Evolutionary conservation across 2,329 filamentous ascomycete species (phyloP).

Genomic region (Xylariaceae sp.): DNA sequence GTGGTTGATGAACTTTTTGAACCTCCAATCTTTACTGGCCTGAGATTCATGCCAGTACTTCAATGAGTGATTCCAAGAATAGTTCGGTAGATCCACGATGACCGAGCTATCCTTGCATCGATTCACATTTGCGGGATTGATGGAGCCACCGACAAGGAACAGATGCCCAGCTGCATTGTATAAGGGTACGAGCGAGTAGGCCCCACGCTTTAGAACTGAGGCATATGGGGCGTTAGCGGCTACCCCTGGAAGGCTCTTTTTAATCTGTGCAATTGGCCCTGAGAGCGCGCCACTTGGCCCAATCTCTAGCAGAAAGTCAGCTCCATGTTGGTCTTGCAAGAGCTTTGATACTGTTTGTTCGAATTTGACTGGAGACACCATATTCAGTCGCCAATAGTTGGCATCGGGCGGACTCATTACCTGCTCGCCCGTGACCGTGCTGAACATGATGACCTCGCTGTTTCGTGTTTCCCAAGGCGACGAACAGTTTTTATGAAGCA

Average conservation of each 20-base stretch:
- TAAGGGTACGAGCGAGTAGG: constrained; percentile 20
- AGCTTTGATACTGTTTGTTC: constrained; percentile 27
- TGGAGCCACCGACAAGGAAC: constrained; percentile 22
- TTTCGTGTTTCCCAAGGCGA: neutral
- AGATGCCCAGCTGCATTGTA: constrained; percentile 33
- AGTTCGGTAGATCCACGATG: constrained; percentile 38
- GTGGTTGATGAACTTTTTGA: constrained; percentile 24
- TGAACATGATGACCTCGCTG: constrained; percentile 18
- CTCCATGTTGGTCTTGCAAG: neutral
- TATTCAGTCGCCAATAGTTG: constrained; percentile 41
- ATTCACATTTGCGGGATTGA: constrained; percentile 33
- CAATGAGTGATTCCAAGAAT: constrained; percentile 35
- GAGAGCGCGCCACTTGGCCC: constrained; percentile 33
- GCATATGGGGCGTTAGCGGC: constrained; percentile 13
- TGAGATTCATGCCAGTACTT: constrained; percentile 35
- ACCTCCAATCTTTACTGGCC: constrained; percentile 34
- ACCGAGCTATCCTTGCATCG: constrained; percentile 2
- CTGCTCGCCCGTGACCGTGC: constrained; percentile 15
- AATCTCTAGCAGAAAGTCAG: constrained; percentile 21
- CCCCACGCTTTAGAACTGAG: constrained; percentile 21
- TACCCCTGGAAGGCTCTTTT: constrained; percentile 11
- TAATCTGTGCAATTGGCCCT: constrained; percentile 36
- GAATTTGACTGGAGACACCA: constrained; percentile 41
- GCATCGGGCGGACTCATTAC: constrained; percentile 1
- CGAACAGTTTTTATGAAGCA: constrained; percentile 8